Percentiles rank a stretch among this genome's conserved stretches.
These are phyloP conservation scores for Mycena latifolia DNA, from an alignment of 768 basidiomycete genomes.

Conservation along the genomic window DNA sequence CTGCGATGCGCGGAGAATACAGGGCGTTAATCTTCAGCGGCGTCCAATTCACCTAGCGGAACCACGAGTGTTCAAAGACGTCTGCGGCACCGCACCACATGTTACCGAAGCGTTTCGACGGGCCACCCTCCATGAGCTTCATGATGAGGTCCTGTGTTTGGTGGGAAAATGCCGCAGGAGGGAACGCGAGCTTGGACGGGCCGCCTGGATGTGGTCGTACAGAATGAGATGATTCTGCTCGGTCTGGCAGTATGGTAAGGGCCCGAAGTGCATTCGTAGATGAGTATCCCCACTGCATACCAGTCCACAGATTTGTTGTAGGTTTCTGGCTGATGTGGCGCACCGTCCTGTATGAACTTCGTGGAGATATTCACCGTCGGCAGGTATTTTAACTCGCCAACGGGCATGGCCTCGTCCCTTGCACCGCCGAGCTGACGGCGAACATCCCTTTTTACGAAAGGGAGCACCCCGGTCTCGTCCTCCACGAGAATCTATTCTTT, in stretches of 20 bases:
- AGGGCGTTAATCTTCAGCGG: constrained; percentile 95
- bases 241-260: constrained; percentile 92
- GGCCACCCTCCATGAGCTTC: constrained; percentile 91
- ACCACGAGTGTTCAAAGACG: constrained; percentile 95
- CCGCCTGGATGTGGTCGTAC: constrained; percentile 93
- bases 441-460: no score
- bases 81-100: constrained; percentile 89
- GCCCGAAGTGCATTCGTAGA: constrained; percentile 98
- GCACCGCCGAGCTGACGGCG: no score
- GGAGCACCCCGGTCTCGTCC: no score
- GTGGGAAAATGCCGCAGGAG: constrained; percentile 76
- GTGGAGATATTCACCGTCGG: no score
- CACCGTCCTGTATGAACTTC: no score
- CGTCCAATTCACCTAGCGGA: constrained; percentile 93
- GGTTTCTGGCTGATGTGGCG: constrained; percentile 77
- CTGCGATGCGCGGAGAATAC: constrained; percentile 90
- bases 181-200: constrained; percentile 50
- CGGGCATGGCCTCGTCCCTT: no score
- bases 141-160: constrained; percentile 91
- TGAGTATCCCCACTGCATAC: constrained; percentile 97
- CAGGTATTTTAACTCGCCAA: no score
- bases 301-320: constrained; percentile 99
- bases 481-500: no score
- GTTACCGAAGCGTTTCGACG: constrained; percentile 92
- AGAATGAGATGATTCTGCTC: constrained; percentile 88